Evolutionary conservation across 1,284 basidiomycete genomes (phyloP).

Genomic region (Crucibulum cyathiforme): DNA sequence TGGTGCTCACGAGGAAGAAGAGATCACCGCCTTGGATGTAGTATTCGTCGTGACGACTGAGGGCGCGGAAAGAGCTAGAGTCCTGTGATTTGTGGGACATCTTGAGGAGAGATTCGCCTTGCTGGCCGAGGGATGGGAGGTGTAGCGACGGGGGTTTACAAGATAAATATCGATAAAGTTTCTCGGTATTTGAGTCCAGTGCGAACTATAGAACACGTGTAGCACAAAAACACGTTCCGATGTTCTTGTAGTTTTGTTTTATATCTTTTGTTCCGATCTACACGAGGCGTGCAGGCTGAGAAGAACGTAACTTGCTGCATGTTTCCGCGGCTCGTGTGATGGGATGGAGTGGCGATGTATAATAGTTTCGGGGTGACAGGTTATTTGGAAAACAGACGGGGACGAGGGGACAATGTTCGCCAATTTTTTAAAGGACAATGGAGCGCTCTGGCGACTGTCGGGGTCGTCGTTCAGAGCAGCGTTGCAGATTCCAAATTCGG

Average conservation of each 20-base stretch:
- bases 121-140: conserved; percentile 31
- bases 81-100: conserved; percentile 26
- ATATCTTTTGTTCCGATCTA: conserved; percentile 21
- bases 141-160: conserved; percentile 17
- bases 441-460: no score
- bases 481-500: no score
- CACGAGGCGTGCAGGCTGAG: conserved; percentile 20
- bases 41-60: conserved; percentile 52
- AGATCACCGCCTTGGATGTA: conserved; percentile 62
- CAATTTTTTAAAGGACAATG: no score
- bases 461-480: no score
- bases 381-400: no score
- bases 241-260: conserved; percentile 9
- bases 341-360: background rate
- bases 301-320: conserved; percentile 8
- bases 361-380: no score
- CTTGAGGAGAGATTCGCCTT: conserved; percentile 21
- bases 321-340: background rate
- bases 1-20: conserved; percentile 45
- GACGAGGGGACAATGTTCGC: no score
- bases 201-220: conserved; percentile 31
- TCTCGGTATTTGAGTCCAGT: conserved; percentile 36
- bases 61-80: conserved; percentile 28
- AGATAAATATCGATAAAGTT: conserved; percentile 25
- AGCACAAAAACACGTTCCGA: conserved; percentile 29